These are phyloP conservation scores for Leishmania martiniquensis DNA, from an alignment of 208 protist genomes.

Conservation along the genomic window DNA sequence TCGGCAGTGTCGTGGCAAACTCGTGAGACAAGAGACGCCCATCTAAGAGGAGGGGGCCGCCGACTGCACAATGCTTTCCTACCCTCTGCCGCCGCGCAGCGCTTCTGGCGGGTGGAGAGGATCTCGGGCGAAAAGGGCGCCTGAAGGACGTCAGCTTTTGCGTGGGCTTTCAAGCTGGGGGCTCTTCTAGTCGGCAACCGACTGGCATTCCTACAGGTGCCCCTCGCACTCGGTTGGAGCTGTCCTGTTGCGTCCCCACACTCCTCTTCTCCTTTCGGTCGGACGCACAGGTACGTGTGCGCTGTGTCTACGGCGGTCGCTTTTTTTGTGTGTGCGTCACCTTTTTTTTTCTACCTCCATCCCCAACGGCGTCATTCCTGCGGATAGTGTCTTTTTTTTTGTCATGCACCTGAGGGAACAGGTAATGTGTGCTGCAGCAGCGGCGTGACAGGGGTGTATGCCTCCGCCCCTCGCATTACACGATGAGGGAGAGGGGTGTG, in stretches of 20 bases:
- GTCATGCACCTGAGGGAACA: no score
- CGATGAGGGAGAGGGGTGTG: not conserved
- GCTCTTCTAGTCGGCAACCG: not conserved
- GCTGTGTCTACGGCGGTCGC: not conserved
- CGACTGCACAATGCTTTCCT: conserved; percentile 2
- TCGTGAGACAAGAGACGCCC: not conserved
- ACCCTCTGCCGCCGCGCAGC: not conserved
- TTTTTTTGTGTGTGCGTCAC: not conserved
- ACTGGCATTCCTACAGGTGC: not conserved
- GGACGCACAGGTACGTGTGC: not conserved
- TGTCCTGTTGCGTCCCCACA: not conserved
- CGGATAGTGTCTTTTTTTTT: no score
- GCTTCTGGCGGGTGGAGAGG: not conserved
- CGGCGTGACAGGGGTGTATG: not conserved
- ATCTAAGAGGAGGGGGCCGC: not conserved
- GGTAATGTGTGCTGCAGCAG: not conserved
- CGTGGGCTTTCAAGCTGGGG: not conserved
- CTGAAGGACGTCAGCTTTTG: not conserved
- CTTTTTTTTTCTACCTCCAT: no score
- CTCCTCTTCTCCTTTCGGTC: not conserved
- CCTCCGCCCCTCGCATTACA: not conserved
- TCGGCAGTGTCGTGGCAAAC: conserved; percentile 7
- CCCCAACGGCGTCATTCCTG: no score
- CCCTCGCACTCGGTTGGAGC: not conserved
- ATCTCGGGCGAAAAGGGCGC: not conserved